These are phyloP conservation scores for Colletotrichum scovillei DNA, from an alignment of 2,329 filamentous ascomycete species.

Conservation along the genomic window DNA sequence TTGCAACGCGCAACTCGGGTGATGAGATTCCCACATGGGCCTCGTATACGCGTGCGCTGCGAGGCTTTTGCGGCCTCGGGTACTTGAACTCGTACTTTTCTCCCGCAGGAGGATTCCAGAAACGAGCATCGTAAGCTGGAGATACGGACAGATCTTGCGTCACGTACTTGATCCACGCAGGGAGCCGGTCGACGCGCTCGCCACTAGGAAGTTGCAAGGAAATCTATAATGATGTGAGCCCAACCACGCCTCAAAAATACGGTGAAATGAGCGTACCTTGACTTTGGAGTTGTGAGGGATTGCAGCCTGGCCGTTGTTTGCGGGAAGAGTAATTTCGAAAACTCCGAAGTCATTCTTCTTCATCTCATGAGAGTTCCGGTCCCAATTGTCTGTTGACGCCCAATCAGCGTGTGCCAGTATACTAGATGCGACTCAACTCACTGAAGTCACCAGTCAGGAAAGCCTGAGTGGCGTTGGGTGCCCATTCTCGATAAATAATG, in stretches of 20 bases:
- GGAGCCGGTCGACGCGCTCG: slow-evolving; percentile 86
- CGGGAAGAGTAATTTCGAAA: slow-evolving; percentile 84
- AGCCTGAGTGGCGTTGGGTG: slow-evolving; percentile 86
- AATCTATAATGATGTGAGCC: slow-evolving; percentile 65
- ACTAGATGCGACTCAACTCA: slow-evolving; percentile 53
- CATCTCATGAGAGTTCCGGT: slow-evolving; percentile 86
- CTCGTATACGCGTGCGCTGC: slow-evolving; percentile 93
- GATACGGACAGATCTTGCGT: slow-evolving; percentile 93
- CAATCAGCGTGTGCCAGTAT: not conserved
- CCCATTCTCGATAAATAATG: slow-evolving; percentile 95
- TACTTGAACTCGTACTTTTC: slow-evolving; percentile 90
- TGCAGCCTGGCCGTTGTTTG: slow-evolving; percentile 77
- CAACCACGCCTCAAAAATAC: not conserved
- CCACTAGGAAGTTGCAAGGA: slow-evolving; percentile 84
- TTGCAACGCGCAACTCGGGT: slow-evolving; percentile 87
- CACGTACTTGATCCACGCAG: slow-evolving; percentile 97
- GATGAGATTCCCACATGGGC: slow-evolving; percentile 99
- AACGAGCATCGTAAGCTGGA: slow-evolving; percentile 91
- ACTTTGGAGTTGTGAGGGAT: slow-evolving; percentile 96
- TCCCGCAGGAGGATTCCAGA: slow-evolving; percentile 90
- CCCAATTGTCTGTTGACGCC: slow-evolving; percentile 78
- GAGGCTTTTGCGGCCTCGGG: slow-evolving; percentile 81
- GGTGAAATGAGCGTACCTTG: slow-evolving; percentile 71
- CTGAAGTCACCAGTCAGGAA: slow-evolving; percentile 96
- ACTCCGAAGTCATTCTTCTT: slow-evolving; percentile 86